These are phyloP conservation scores for Talaromyces trachyspermus DNA, from an alignment of 495 filamentous ascomycete genomes.

Conservation along the genomic window DNA sequence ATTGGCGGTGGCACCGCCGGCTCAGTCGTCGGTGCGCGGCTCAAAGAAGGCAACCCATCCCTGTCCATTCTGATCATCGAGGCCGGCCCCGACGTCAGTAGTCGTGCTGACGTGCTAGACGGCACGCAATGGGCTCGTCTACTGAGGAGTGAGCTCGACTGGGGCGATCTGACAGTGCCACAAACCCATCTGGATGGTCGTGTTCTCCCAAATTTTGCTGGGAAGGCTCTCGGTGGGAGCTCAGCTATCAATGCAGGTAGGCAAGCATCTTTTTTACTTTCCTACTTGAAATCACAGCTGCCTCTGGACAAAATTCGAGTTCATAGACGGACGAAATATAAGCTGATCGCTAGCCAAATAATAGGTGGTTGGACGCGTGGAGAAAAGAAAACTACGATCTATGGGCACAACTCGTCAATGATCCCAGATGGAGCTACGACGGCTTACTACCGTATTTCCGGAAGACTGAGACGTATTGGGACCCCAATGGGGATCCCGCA, in stretches of 20 bases:
- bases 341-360: neutral
- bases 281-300: neutral
- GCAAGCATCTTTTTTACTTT: constrained; percentile 13
- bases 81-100: constrained; percentile 27
- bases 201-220: constrained; percentile 14
- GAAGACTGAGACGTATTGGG: constrained; percentile 15
- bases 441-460: constrained; percentile 29
- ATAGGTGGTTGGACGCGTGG: constrained; percentile 29
- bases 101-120: constrained; percentile 2
- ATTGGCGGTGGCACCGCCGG: constrained; percentile 34
- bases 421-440: constrained; percentile 44
- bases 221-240: constrained; percentile 27
- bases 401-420: constrained; percentile 38
- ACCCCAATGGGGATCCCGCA: neutral
- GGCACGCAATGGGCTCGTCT: neutral
- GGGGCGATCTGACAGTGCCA: constrained; percentile 1
- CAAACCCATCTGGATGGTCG: neutral
- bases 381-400: constrained; percentile 27
- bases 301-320: neutral
- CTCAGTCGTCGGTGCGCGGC: constrained; percentile 31
- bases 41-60: constrained; percentile 28
- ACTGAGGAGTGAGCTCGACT: neutral
- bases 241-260: constrained; percentile 40
- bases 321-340: neutral
- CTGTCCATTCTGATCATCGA: constrained; percentile 45